These are phyloP conservation scores for Aureobasidium leucospermi DNA, from an alignment of 2,329 filamentous ascomycete species.

Conservation along the genomic window DNA sequence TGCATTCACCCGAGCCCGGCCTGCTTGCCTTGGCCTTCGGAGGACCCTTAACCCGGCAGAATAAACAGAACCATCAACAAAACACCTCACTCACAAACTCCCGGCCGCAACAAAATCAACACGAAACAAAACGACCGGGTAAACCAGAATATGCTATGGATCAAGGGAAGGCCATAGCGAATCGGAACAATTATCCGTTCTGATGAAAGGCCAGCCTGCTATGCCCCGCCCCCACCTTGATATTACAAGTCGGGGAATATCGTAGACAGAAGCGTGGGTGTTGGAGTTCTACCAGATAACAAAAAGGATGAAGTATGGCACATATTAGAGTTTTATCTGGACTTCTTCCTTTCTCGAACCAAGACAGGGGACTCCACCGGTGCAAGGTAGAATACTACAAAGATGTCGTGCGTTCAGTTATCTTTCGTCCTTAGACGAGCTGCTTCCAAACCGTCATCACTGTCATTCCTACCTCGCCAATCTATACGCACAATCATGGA, in stretches of 20 bases:
- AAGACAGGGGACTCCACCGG: background rate
- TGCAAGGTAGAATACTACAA: background rate
- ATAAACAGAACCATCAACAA: background rate
- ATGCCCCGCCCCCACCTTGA: constrained; percentile 9
- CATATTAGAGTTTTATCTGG: background rate
- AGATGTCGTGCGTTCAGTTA: constrained; percentile 1
- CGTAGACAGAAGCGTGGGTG: background rate
- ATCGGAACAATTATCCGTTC: background rate
- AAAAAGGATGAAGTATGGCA: constrained; percentile 10
- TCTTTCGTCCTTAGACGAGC: background rate
- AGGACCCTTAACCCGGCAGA: background rate
- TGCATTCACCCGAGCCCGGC: constrained; percentile 8
- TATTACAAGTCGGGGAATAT: constrained; percentile 3
- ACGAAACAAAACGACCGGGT: background rate
- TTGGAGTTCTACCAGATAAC: constrained; percentile 2
- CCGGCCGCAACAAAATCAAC: background rate
- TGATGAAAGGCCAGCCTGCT: background rate
- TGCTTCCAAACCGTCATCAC: background rate
- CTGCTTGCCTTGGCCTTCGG: background rate
- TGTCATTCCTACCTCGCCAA: background rate
- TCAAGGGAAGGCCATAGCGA: background rate
- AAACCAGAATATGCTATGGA: background rate
- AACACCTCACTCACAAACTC: background rate
- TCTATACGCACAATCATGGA: constrained; percentile 8
- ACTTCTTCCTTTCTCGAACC: constrained; percentile 1